phyloP scores from a whole-genome alignment of 2,329 filamentous ascomycete genomes.

The Exophiala lecanii-corni region DNA sequence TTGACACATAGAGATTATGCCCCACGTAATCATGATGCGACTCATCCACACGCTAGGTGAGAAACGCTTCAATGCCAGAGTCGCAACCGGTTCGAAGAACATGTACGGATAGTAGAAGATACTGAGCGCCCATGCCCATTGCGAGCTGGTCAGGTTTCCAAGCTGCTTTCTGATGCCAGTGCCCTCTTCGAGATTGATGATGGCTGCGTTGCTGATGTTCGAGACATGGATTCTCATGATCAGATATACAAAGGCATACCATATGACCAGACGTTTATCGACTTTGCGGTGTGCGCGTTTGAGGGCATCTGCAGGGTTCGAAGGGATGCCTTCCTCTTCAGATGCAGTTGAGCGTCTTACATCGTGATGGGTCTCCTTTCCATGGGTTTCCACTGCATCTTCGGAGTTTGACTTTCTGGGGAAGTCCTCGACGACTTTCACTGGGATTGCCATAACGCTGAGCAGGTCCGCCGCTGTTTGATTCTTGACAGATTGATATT shows the following conservation, averaged over 20 bases:
- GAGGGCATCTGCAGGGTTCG: no score
- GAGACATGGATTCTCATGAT: conserved; percentile 15
- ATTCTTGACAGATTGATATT: no score
- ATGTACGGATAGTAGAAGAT: conserved; percentile 9
- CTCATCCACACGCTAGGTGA: conserved; percentile 3
- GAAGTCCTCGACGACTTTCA: no score
- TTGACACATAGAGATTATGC: conserved; percentile 15
- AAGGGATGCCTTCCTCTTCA: no score
- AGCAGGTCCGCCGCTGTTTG: no score
- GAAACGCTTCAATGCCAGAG: conserved; percentile 2
- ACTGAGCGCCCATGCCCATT: conserved; percentile 7
- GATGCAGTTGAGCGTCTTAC: no score
- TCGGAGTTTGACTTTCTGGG: no score
- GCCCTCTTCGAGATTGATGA: conserved; percentile 13
- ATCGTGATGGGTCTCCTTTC: no score
- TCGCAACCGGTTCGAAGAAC: conserved; percentile 3
- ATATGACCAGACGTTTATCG: conserved; percentile 5
- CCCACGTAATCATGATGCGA: conserved; percentile 15
- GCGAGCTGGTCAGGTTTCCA: conserved; percentile 4
- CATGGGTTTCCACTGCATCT: no score
- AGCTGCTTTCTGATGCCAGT: conserved; percentile 5
- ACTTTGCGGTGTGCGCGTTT: not conserved
- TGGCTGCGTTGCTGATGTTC: conserved; percentile 16
- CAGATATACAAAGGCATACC: conserved; percentile 19
- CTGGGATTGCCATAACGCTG: no score